phyloP scores from a whole-genome alignment of 495 filamentous ascomycete species.

The Hyaloscypha hepaticicola region DNA sequence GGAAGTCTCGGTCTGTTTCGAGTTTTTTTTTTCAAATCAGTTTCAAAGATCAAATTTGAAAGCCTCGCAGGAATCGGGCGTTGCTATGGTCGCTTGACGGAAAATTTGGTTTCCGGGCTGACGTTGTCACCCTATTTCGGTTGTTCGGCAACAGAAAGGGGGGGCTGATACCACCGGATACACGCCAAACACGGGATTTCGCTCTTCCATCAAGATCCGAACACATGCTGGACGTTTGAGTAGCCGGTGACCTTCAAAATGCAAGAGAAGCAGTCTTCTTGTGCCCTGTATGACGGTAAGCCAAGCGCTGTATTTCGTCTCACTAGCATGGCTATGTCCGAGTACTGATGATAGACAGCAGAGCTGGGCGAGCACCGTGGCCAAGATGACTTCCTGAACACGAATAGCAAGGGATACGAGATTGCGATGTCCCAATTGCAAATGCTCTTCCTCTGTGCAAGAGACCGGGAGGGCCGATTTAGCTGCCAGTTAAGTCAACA shows the following conservation, averaged over 20 bases:
- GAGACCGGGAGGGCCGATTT: not conserved
- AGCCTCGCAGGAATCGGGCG: not conserved
- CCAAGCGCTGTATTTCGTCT: not conserved
- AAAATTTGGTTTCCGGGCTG: not conserved
- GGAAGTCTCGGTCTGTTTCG: not conserved
- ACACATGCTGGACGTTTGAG: not conserved
- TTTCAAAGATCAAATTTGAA: not conserved
- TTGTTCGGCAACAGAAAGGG: not conserved
- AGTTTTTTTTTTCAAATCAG: not conserved
- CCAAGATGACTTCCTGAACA: not conserved
- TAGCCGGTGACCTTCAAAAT: not conserved
- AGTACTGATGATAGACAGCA: not conserved
- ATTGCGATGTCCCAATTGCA: not conserved
- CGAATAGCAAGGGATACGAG: not conserved
- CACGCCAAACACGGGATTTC: not conserved
- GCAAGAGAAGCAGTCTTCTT: not conserved
- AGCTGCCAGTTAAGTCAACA: not conserved
- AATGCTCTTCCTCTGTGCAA: no score
- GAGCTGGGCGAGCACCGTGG: not conserved
- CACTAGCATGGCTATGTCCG: not conserved
- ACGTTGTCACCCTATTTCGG: not conserved
- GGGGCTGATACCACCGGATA: not conserved
- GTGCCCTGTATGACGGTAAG: not conserved
- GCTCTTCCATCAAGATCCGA: not conserved
- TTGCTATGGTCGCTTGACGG: not conserved